Base-by-base conservation (phyloP, 208 protist species). In the Leptomonas seymouri region DNA sequence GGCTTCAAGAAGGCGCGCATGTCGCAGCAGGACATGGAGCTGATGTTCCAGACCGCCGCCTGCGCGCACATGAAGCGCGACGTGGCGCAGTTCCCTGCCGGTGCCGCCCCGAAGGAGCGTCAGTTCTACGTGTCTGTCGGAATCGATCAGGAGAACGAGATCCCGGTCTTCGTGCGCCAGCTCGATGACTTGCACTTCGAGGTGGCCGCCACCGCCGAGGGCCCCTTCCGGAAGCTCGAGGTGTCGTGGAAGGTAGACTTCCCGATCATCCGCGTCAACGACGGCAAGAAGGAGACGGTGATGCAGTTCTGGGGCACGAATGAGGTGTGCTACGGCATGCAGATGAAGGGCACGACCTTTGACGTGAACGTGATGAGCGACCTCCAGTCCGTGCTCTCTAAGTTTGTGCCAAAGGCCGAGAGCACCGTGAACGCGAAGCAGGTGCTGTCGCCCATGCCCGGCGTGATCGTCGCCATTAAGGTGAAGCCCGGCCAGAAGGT, bases 391-490 rank as follows among this genome's bases (percentile, higher is more conserved):
- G 57, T 65, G 46, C 75, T 87, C 42, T 56, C 49, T 46, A 54
- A 71, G 36, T 59, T 79, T 56, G 74, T 88, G 53, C 69, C 69
- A 42, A 66, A 75, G 23, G 56, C 65, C 8, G 41, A 76, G 34
- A 50, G 48, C 14, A 41, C 42, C 53, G 34, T 60, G 21, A 78
- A 78, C 53, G 65, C 69, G 21, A 84, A 84, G 66, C 74, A 75
- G 56, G 59, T 93, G 41, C 50, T 80, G 18, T 79, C 94, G 20
- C 94, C 97, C 23, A 99, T 99, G 94, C 96, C 97, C 0, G 95
- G 97, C 23, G 92, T 93, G 59, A 90, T 98, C 27, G 86, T 89
- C 18, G 94, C 94, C 58, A 63, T 99, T 14, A 69, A 81, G 50
- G 95, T 96, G 3, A 21, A 71, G 20, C 77, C 70, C 18, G 97